Evolutionary conservation across 2,329 filamentous ascomycete genomes (phyloP).

Genomic region (Remersonia thermophila): DNA sequence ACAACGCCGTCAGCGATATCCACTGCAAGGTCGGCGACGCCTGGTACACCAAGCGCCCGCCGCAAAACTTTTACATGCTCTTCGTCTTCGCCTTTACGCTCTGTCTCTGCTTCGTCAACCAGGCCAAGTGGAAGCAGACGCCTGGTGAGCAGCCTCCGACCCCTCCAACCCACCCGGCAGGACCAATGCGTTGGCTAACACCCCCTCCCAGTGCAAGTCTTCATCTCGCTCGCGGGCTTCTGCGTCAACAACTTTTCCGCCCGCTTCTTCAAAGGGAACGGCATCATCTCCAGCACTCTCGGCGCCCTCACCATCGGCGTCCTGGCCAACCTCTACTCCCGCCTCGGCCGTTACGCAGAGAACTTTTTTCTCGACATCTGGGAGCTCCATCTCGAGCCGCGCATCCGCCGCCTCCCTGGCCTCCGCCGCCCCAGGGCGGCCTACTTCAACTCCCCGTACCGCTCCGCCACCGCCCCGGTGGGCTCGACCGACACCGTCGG

Average conservation of each 20-base stretch:
- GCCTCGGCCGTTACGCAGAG: constrained; percentile 47
- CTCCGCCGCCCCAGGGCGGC: constrained; percentile 11
- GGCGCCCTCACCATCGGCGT: constrained; percentile 67
- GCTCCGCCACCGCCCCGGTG: constrained; percentile 1
- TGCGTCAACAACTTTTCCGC: constrained; percentile 63
- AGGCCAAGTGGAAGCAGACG: constrained; percentile 55
- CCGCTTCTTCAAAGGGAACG: constrained; percentile 53
- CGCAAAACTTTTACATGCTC: constrained; percentile 36
- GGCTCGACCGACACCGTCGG: constrained; percentile 10
- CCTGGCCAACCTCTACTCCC: constrained; percentile 66
- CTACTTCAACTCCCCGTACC: constrained; percentile 9
- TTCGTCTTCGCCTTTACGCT: constrained; percentile 59
- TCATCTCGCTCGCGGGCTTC: constrained; percentile 63
- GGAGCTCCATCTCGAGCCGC: constrained; percentile 35
- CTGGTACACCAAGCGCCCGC: constrained; percentile 25
- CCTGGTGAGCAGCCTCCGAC: constrained; percentile 10
- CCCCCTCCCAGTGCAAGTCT: constrained; percentile 52
- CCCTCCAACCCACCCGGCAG: too few relatives aligned
- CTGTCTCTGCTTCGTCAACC: constrained; percentile 49
- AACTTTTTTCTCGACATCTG: constrained; percentile 43
- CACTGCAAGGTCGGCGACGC: constrained; percentile 24
- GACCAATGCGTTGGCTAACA: background rate
- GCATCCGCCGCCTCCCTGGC: constrained; percentile 21
- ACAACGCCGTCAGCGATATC: constrained; percentile 35
- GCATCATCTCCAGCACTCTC: constrained; percentile 65